Percentiles rank a stretch among this genome's conserved stretches.
These are phyloP conservation scores for Sclerotinia minor DNA, from an alignment of 2,329 filamentous ascomycete genomes.

Conservation along the genomic window DNA sequence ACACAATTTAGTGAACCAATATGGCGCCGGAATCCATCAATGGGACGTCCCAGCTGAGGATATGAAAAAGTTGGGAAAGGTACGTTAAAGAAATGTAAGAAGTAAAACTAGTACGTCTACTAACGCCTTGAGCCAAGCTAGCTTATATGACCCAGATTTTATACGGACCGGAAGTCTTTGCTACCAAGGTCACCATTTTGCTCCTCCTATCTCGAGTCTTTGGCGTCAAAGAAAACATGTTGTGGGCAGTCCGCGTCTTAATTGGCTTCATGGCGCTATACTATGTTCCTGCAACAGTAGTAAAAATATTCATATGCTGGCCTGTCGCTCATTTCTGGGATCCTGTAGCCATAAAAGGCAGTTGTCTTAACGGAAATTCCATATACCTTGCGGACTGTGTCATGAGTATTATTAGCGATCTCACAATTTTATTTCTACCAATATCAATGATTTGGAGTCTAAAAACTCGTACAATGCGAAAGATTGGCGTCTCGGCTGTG, in stretches of 20 bases:
- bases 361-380: conserved; percentile 5
- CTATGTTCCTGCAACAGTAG: conserved; percentile 6
- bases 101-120: not conserved
- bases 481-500: conserved; percentile 1
- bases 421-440: conserved; percentile 9
- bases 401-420: conserved; percentile 13
- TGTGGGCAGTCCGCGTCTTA: not conserved
- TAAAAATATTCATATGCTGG: conserved; percentile 18
- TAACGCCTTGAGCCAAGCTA: not conserved
- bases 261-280: conserved; percentile 6
- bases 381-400: conserved; percentile 10
- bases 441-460: conserved; percentile 9
- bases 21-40: conserved; percentile 7
- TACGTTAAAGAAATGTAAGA: not conserved
- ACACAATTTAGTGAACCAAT: not conserved
- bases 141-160: not conserved
- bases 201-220: conserved; percentile 10
- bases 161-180: not conserved
- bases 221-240: conserved; percentile 1
- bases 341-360: conserved; percentile 1
- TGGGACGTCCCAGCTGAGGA: not conserved
- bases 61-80: not conserved
- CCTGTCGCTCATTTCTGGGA: conserved; percentile 11
- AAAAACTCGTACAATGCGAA: not conserved
- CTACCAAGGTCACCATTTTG: conserved; percentile 7